phyloP scores from a whole-genome alignment of 1,284 basidiomycete species.

The Somion occarium region DNA sequence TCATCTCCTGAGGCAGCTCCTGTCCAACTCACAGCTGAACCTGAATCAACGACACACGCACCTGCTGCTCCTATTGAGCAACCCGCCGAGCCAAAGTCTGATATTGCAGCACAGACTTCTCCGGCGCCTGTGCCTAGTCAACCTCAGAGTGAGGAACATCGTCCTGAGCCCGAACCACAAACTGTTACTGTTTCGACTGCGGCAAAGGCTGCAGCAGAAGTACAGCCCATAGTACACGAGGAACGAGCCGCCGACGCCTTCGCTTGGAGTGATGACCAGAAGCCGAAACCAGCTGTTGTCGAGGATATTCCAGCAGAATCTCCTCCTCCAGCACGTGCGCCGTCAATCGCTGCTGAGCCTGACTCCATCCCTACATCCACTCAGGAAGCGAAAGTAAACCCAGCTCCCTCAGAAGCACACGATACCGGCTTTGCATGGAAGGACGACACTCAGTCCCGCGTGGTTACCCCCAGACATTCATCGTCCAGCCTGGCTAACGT shows the following conservation, averaged over 20 bases:
- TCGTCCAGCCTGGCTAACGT: constrained; percentile 5
- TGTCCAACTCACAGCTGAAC: not conserved
- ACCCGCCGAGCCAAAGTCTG: constrained; percentile 2
- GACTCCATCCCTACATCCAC: constrained; percentile 2
- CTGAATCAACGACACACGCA: constrained; percentile 4
- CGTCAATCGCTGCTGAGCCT: constrained; percentile 3
- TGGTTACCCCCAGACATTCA: constrained; percentile 12
- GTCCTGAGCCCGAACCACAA: not conserved
- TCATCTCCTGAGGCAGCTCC: constrained; percentile 4
- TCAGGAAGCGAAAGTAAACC: constrained; percentile 9
- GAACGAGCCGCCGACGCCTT: constrained; percentile 1
- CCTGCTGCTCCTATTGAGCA: constrained; percentile 1
- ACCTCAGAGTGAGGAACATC: no score
- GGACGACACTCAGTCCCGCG: constrained; percentile 12
- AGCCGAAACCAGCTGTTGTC: not conserved
- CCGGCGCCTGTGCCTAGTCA: not conserved
- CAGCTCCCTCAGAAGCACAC: constrained; percentile 4
- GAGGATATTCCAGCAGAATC: not conserved
- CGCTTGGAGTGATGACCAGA: not conserved
- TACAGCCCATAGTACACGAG: not conserved
- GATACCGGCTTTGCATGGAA: constrained; percentile 19
- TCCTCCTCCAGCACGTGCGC: not conserved
- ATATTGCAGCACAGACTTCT: not conserved
- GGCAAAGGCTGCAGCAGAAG: not conserved
- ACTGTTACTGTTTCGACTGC: not conserved